Percentiles rank a stretch among this genome's conserved stretches.
phyloP scores from a whole-genome alignment of 345 rosid species.

The Lepidium aucheri region DNA sequence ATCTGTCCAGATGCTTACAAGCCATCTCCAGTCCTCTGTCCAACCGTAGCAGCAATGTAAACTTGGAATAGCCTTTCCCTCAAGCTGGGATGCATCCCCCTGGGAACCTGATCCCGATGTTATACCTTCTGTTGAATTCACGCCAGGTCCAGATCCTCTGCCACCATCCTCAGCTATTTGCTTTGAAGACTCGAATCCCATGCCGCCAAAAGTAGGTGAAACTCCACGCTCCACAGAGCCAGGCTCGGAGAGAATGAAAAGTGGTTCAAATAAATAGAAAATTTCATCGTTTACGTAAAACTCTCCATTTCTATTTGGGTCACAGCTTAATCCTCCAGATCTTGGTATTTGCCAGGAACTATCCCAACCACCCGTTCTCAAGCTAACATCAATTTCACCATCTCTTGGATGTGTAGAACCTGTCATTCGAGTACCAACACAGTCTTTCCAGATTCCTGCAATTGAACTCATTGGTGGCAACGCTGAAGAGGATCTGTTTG shows the following conservation, averaged over 20 bases:
- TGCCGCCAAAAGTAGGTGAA: constrained; percentile 47
- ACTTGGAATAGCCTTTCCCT: constrained; percentile 68
- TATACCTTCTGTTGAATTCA: constrained; percentile 48
- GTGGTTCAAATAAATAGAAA: constrained; percentile 88
- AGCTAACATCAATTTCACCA: constrained; percentile 77
- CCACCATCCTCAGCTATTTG: constrained; percentile 49
- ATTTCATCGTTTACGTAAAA: constrained; percentile 48
- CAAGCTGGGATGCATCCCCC: constrained; percentile 59
- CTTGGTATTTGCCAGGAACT: constrained; percentile 82
- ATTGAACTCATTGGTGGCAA: constrained; percentile 53
- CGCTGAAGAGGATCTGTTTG: constrained; percentile 61
- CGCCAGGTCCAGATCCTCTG: constrained; percentile 52
- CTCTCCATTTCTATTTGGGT: constrained; percentile 76
- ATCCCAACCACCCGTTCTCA: constrained; percentile 80
- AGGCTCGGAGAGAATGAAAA: constrained; percentile 92
- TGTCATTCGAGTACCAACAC: constrained; percentile 69
- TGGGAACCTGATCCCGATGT: constrained; percentile 64
- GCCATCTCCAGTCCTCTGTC: constrained; percentile 99
- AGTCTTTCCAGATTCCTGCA: constrained; percentile 86
- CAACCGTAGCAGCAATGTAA: constrained; percentile 98
- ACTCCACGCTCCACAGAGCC: constrained; percentile 84
- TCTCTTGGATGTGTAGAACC: constrained; percentile 78
- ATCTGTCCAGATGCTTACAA: constrained; percentile 99
- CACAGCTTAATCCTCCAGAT: constrained; percentile 70
- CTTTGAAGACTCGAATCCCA: constrained; percentile 55